phyloP scores from a whole-genome alignment of 805 yeast species.

The Kodamaea neixiangensis region DNA sequence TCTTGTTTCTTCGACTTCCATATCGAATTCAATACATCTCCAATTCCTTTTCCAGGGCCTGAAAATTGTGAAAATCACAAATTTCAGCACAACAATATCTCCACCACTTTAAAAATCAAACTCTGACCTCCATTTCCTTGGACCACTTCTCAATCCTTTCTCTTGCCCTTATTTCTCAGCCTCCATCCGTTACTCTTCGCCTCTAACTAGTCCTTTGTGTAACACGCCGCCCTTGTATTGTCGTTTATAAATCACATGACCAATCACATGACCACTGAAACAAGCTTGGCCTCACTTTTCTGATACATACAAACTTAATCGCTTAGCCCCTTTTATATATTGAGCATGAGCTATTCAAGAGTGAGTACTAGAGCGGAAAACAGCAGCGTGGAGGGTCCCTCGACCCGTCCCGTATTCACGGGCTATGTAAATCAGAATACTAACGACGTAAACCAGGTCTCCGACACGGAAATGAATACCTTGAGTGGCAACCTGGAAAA shows the following conservation, averaged over 20 bases:
- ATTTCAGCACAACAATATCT: no score
- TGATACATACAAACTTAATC: background rate
- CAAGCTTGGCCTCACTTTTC: background rate
- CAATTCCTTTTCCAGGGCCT: no score
- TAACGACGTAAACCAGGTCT: background rate
- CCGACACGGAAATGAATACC: background rate
- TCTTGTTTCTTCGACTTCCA: no score
- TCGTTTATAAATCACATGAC: background rate
- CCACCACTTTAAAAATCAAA: no score
- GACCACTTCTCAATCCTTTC: no score
- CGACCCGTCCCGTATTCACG: background rate
- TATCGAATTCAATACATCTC: no score
- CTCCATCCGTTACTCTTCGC: background rate
- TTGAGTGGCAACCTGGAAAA: slow-evolving; percentile 8
- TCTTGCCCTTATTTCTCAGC: background rate
- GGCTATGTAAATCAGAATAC: background rate
- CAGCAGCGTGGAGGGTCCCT: background rate
- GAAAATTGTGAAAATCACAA: no score
- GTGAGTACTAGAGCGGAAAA: background rate
- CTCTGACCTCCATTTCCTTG: no score
- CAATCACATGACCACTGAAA: background rate
- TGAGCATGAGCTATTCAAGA: background rate
- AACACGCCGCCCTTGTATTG: background rate
- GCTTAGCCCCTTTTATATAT: background rate
- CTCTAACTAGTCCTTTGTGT: background rate